Evolutionary conservation across 1,284 basidiomycete genomes (phyloP).

Genomic region (Mycosarcoma maydis): DNA sequence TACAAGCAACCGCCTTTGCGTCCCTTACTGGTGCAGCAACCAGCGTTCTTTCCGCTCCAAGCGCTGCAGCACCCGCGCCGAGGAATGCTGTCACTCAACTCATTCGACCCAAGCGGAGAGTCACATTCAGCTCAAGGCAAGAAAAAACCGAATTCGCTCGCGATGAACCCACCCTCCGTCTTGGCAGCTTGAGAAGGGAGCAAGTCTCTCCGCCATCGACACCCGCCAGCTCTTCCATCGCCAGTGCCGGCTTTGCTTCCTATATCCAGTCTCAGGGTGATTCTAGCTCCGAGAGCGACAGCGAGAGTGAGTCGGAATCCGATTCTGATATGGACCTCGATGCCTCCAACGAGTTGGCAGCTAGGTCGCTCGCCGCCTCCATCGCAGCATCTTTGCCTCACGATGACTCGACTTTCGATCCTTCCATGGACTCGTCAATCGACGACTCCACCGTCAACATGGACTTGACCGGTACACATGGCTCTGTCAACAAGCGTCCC

Average conservation of each 20-base stretch:
- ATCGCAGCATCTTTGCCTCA: conserved; percentile 43
- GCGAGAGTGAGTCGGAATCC: conserved; percentile 33
- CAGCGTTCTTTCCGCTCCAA: conserved; percentile 19
- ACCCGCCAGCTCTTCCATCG: conserved; percentile 33
- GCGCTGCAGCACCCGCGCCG: conserved; percentile 10
- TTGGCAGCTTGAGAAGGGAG: conserved; percentile 39
- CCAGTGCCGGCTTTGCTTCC: conserved; percentile 35
- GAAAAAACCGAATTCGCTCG: conserved; percentile 50
- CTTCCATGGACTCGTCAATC: conserved; percentile 12
- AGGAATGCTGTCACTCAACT: conserved; percentile 39
- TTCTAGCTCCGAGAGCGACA: conserved; percentile 38
- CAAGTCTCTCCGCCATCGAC: conserved; percentile 39
- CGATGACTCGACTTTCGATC: conserved; percentile 41
- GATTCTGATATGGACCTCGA: conserved; percentile 48
- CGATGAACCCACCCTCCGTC: conserved; percentile 50
- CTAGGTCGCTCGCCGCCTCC: conserved; percentile 36
- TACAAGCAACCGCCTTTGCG: conserved; percentile 17
- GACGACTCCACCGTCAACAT: conserved; percentile 35
- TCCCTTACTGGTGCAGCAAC: conserved; percentile 24
- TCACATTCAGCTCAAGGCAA: conserved; percentile 52
- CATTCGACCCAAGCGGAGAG: conserved; percentile 42
- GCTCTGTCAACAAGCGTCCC: conserved; percentile 33
- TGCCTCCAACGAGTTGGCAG: conserved; percentile 34
- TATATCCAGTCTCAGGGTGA: conserved; percentile 35
- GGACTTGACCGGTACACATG: conserved; percentile 47